A percentile compares a stretch with the other conserved stretches of the same genome.
Conservation (phyloP, 2,329 filamentous ascomycete species). For the Colletotrichum somersetense region DNA sequence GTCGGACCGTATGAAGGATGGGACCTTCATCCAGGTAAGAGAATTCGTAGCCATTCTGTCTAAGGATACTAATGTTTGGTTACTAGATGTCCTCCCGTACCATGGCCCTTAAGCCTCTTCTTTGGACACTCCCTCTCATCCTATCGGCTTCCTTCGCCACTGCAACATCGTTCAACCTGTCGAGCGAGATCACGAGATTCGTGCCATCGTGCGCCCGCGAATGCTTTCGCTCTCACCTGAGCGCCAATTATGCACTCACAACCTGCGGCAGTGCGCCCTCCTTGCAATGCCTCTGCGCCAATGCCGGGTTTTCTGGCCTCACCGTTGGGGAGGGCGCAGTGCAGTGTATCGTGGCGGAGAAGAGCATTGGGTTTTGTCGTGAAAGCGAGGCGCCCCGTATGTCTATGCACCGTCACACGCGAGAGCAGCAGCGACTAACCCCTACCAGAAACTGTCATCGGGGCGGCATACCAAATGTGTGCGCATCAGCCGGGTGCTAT, state of each 20-base stretch:
- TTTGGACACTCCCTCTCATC: conserved; percentile 49
- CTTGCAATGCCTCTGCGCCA: conserved; percentile 74
- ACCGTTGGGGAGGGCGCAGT: conserved; percentile 80
- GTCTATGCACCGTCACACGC: conserved; percentile 19
- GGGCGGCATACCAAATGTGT: conserved; percentile 72
- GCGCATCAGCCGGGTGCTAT: conserved; percentile 61
- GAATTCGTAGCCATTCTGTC: neutral
- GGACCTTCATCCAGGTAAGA: conserved; percentile 41
- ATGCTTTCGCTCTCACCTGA: conserved; percentile 74
- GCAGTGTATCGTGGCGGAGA: conserved; percentile 73
- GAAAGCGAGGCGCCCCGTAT: conserved; percentile 57
- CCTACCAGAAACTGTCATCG: conserved; percentile 54
- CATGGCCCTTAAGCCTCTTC: conserved; percentile 57
- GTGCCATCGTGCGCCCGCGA: conserved; percentile 70
- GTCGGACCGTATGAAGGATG: conserved; percentile 43
- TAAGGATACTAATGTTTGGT: conserved; percentile 11
- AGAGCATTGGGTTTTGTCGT: conserved; percentile 63
- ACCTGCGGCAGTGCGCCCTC: conserved; percentile 64
- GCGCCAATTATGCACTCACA: conserved; percentile 66
- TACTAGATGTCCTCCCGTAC: conserved; percentile 57
- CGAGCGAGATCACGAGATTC: conserved; percentile 55
- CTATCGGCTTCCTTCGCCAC: conserved; percentile 45
- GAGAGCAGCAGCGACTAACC: conserved; percentile 17
- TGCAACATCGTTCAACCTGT: conserved; percentile 49
- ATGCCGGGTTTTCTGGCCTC: conserved; percentile 69